Evolutionary conservation across 345 rosid genomes (phyloP).

Genomic region (Durio zibethinus): DNA sequence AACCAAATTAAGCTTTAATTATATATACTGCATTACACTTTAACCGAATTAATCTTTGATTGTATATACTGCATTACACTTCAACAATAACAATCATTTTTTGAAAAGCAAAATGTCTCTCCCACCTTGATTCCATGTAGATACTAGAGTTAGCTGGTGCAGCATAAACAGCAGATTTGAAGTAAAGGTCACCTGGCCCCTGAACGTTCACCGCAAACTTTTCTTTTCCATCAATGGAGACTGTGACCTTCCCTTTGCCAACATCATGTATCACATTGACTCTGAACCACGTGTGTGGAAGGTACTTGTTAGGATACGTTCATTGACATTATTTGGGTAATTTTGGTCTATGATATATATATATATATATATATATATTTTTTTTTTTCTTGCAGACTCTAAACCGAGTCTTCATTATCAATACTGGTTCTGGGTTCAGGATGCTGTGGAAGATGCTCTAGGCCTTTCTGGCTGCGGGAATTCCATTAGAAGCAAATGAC

Average conservation of each 20-base stretch:
- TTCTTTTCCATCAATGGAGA: constrained; percentile 20
- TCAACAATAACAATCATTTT: no score
- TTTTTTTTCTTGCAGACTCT: constrained; percentile 46
- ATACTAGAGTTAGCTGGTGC: constrained; percentile 25
- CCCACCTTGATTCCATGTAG: constrained; percentile 39
- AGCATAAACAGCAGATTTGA: constrained; percentile 37
- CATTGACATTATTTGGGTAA: no score
- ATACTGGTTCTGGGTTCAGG: constrained; percentile 59
- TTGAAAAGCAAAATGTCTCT: no score
- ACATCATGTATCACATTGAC: constrained; percentile 28
- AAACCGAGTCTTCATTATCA: constrained; percentile 47
- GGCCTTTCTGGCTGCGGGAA: constrained; percentile 51
- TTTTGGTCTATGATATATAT: no score
- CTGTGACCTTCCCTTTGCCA: constrained; percentile 21
- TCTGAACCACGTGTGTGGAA: constrained; percentile 14
- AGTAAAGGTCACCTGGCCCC: constrained; percentile 24
- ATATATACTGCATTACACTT: no score
- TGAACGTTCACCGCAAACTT: constrained; percentile 19
- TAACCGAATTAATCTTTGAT: no score
- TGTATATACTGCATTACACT: no score
- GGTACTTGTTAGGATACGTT: no score
- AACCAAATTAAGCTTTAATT: no score
- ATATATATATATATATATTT: no score
- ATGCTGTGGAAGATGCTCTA: constrained; percentile 59
- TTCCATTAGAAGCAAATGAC: no score